Percentiles rank a stretch among this genome's conserved stretches.
These are phyloP conservation scores for Neonectria magnoliae DNA, from an alignment of 2,329 filamentous ascomycete species.

Conservation along the genomic window DNA sequence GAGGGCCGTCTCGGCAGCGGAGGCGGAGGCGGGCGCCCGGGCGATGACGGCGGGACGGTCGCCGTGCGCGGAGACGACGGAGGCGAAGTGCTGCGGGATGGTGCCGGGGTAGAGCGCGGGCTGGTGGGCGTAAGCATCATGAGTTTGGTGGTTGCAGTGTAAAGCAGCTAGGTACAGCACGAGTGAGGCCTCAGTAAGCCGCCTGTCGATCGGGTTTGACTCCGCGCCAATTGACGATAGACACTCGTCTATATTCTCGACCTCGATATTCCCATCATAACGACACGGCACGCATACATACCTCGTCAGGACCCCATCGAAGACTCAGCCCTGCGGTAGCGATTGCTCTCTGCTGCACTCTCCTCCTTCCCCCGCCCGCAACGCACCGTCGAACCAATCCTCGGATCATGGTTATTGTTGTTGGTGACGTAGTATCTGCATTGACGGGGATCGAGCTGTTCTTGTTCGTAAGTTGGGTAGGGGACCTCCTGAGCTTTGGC, in stretches of 20 bases:
- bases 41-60: constrained; percentile 69
- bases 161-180: background rate
- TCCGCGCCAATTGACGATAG: background rate
- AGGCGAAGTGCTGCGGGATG: constrained; percentile 76
- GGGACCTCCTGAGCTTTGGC: too few relatives aligned
- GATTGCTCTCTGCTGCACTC: constrained; percentile 26
- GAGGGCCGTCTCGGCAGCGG: constrained; percentile 69
- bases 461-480: background rate
- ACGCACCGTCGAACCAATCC: constrained; percentile 28
- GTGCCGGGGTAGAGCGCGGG: constrained; percentile 74
- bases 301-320: constrained; percentile 44
- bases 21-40: constrained; percentile 46
- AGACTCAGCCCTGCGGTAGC: constrained; percentile 42
- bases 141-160: background rate
- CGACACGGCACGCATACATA: constrained; percentile 25
- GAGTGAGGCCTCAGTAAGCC: background rate
- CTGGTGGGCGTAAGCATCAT: constrained; percentile 50
- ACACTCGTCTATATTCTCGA: background rate
- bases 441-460: background rate
- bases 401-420: constrained; percentile 28
- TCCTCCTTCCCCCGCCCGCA: constrained; percentile 22
- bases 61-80: constrained; percentile 70
- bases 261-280: background rate
- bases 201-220: background rate
- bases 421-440: background rate